Percentiles rank a stretch among this genome's conserved stretches.
Conservation (phyloP, 2,329 filamentous ascomycete species). For the Dactylonectria macrodidyma region DNA sequence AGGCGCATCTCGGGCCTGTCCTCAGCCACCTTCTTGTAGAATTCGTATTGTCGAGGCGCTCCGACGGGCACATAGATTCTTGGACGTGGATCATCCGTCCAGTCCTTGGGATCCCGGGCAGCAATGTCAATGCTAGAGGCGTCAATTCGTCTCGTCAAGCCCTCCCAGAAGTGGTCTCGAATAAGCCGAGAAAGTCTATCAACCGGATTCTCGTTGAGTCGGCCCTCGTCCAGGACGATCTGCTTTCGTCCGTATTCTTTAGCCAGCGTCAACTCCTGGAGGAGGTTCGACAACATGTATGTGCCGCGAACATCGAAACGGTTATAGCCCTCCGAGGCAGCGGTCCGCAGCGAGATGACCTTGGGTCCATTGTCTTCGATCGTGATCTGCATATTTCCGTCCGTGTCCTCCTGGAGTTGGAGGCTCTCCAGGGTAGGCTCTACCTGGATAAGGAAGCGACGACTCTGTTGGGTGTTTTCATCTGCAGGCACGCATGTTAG, state of each 20-base stretch:
- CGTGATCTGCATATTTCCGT: slow-evolving; percentile 96
- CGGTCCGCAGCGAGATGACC: slow-evolving; percentile 87
- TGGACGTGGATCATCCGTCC: slow-evolving; percentile 90
- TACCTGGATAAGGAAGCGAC: slow-evolving; percentile 90
- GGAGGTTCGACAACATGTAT: slow-evolving; percentile 96
- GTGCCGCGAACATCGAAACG: slow-evolving; percentile 93
- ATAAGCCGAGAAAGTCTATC: slow-evolving; percentile 89
- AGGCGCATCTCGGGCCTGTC: slow-evolving; percentile 87
- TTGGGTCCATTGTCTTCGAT: slow-evolving; percentile 97
- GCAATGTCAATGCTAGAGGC: slow-evolving; percentile 89
- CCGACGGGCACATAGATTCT: slow-evolving; percentile 92
- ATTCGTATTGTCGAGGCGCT: slow-evolving; percentile 89
- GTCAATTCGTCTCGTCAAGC: slow-evolving; percentile 91
- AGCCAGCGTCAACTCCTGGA: slow-evolving; percentile 94
- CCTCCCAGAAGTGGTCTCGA: slow-evolving; percentile 92
- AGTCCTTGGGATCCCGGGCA: slow-evolving; percentile 93
- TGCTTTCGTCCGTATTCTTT: slow-evolving; percentile 91
- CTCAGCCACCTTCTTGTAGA: slow-evolving; percentile 85
- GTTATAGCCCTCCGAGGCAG: slow-evolving; percentile 87
- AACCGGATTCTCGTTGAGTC: slow-evolving; percentile 95
- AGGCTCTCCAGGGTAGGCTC: slow-evolving; percentile 86
- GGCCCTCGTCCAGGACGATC: slow-evolving; percentile 91
- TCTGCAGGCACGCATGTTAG: slow-evolving; percentile 65
- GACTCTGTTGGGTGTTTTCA: slow-evolving; percentile 76
- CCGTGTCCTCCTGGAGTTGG: slow-evolving; percentile 89